These are phyloP conservation scores for Blastobotrys indianensis DNA, from an alignment of 1,139 yeast genomes.

Conservation along the genomic window DNA sequence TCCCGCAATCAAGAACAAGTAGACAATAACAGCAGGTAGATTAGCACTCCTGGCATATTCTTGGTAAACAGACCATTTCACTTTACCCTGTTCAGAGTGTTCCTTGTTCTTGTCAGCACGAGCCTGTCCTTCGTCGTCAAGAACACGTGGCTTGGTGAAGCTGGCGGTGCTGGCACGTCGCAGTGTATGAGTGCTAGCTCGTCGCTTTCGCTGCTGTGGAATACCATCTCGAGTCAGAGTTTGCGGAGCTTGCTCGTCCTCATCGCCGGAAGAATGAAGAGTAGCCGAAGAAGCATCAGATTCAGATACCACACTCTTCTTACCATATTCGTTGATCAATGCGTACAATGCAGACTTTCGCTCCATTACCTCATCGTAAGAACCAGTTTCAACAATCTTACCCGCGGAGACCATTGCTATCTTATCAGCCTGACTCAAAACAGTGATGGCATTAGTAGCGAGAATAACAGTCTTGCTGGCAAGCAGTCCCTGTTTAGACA, in stretches of 20 bases:
- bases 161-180: conserved; percentile 70
- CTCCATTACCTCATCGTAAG: conserved; percentile 53
- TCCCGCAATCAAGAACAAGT: conserved; percentile 41
- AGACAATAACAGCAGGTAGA: conserved; percentile 55
- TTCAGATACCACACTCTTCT: conserved; percentile 29
- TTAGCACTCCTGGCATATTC: conserved; percentile 89
- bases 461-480: conserved; percentile 70
- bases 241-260: conserved; percentile 1
- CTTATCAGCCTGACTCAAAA: conserved; percentile 68
- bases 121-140: conserved; percentile 28
- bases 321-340: conserved; percentile 72
- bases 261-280: conserved; percentile 3
- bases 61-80: conserved; percentile 78
- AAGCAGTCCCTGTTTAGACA: conserved; percentile 77
- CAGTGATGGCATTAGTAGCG: conserved; percentile 86
- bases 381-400: conserved; percentile 70
- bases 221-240: too few species aligned
- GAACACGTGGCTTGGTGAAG: conserved; percentile 36
- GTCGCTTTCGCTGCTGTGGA: conserved; percentile 22
- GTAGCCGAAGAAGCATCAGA: conserved; percentile 14
- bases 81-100: conserved; percentile 89
- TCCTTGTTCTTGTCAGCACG: conserved; percentile 41
- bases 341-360: conserved; percentile 51
- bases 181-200: conserved; percentile 40
- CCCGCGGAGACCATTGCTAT: conserved; percentile 74